Evolutionary conservation across 257 asterid species (phyloP), one percentile per base, ranked within the genome.

Genomic region (Solanum arcanum): DNA sequence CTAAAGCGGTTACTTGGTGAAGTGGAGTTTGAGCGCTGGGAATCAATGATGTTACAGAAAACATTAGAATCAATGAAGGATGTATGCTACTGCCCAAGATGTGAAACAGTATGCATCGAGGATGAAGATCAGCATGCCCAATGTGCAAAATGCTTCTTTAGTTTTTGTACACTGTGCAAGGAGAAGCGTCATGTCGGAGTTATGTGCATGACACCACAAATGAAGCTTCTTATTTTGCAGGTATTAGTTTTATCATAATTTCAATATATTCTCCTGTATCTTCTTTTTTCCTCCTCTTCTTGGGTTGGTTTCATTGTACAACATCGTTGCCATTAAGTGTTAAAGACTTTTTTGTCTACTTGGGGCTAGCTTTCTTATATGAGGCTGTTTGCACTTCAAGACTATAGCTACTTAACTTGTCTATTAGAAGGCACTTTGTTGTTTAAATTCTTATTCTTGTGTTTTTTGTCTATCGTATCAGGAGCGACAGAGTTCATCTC

Each of bases 1-100:
- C 93, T 96, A 62, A 93, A 92, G 85, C 89, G 94, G 88, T 89
- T 95, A 89, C 94, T 96, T 7, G 93, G 95, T 76, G 95, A 94
- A 49, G 92, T 92, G 86, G 96, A 92, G 85, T 96, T 93, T 86
- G 95, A 93, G 69, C 94, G 89, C 5, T 97, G 98, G 98, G 99
- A 97, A 84, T 88, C 96, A 20, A 88, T 94, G 91, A 90, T 86
- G 89, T 89, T 95, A 86, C 94, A 94, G 87, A 97, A 93, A 90
- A 90, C 99, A 64, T 91, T 97, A 72, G 98, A 93, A 86, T 92
- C 98, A 44, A 97, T 97, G 99, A 83, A 90, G 82, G 99, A 97
- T 92, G 98, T 96, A 35, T 92, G 91, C 88, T 91, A 94, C 92
- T 97, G 98, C 91, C 98, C 99, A 80, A 93, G 99, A 92, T 97